Conservation (phyloP, 495 filamentous ascomycete genomes). For the Aspergillus campestris region DNA sequence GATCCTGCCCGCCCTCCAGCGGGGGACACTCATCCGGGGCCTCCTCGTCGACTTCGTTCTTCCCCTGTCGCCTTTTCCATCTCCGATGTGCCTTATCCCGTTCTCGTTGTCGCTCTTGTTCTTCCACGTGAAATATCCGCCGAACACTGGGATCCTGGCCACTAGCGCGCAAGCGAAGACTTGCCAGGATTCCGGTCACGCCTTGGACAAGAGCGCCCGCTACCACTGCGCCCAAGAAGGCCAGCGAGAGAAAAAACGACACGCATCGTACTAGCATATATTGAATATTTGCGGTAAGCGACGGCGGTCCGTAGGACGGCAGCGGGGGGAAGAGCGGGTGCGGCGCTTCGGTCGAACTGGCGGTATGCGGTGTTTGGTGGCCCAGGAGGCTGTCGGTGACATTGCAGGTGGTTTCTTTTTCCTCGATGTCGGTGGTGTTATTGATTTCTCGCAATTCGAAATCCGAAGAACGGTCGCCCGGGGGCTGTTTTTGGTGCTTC, state of each 20-base stretch:
- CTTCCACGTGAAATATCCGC: conserved; percentile 64
- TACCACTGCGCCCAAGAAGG: conserved; percentile 68
- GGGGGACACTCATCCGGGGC: conserved; percentile 52
- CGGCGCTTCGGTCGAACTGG: background rate
- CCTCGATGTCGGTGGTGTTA: conserved; percentile 1
- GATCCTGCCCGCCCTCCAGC: conserved; percentile 72
- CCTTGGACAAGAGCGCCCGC: conserved; percentile 59
- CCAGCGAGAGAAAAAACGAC: conserved; percentile 67
- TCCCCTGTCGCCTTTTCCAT: conserved; percentile 49
- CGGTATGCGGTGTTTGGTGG: background rate
- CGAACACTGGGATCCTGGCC: conserved; percentile 47
- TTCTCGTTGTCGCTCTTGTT: conserved; percentile 46
- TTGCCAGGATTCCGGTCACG: conserved; percentile 40
- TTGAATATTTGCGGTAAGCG: conserved; percentile 52
- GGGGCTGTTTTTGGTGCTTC: too few relatives aligned
- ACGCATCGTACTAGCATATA: conserved; percentile 50
- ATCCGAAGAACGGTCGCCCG: background rate
- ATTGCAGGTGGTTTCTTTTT: conserved; percentile 4
- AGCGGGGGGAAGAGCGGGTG: conserved; percentile 85
- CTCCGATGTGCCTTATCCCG: conserved; percentile 47
- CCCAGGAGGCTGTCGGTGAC: conserved; percentile 11
- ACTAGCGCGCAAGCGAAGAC: conserved; percentile 39
- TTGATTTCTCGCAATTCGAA: conserved; percentile 8
- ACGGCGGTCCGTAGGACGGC: conserved; percentile 73
- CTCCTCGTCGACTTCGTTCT: conserved; percentile 29